phyloP scores from a whole-genome alignment of 1,284 basidiomycete species.

The Stygiomarasmius scandens region DNA sequence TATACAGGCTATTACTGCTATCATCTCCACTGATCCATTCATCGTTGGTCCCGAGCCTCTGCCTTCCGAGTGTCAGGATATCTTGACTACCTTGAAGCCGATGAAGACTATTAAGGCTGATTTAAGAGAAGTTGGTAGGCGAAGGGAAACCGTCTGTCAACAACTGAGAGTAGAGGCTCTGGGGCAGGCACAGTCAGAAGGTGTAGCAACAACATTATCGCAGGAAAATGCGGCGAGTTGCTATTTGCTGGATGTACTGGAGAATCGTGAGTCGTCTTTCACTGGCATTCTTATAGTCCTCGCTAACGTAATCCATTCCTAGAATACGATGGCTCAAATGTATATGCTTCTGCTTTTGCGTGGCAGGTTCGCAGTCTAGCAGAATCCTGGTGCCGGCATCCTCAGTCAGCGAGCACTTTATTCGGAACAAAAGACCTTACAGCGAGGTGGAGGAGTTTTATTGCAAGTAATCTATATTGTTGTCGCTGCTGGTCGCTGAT shows the following conservation, averaged over 20 bases:
- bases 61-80: background rate
- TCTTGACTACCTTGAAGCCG: background rate
- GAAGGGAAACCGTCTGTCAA: constrained; percentile 3
- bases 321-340: background rate
- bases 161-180: constrained; percentile 9
- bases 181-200: constrained; percentile 2
- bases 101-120: constrained; percentile 1
- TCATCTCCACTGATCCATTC: constrained; percentile 2
- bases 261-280: constrained; percentile 4
- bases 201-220: constrained; percentile 1
- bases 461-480: no score
- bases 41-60: background rate
- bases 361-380: constrained; percentile 1
- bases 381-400: background rate
- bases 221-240: constrained; percentile 12
- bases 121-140: constrained; percentile 1
- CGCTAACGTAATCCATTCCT: background rate
- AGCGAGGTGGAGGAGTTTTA: constrained; percentile 1
- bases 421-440: background rate
- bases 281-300: background rate
- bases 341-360: background rate
- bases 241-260: constrained; percentile 4
- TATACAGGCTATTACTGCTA: constrained; percentile 1
- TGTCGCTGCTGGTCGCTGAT: no score
- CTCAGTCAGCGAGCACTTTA: background rate